These are phyloP conservation scores for Leishmania aethiopica DNA, from an alignment of 208 protist genomes.

Conservation along the genomic window DNA sequence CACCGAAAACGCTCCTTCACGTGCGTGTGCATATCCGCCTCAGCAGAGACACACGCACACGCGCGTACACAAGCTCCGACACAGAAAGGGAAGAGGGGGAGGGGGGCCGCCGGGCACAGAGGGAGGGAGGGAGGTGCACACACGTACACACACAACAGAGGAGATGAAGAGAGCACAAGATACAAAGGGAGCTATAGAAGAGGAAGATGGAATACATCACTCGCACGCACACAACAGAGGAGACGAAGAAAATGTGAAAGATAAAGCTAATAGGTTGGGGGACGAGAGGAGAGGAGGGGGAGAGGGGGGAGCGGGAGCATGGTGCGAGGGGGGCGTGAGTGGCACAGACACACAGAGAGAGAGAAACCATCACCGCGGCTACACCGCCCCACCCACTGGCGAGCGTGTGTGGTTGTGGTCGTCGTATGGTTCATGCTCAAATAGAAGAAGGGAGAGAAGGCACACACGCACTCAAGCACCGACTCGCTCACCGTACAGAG, in stretches of 20 bases:
- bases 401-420: neutral
- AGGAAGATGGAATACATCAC: neutral
- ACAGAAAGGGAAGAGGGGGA: neutral
- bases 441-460: neutral
- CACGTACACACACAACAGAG: neutral
- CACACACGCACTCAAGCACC: neutral
- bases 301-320: neutral
- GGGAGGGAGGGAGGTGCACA: neutral
- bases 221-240: conserved; percentile 11
- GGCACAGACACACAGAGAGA: neutral
- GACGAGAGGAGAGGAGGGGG: neutral
- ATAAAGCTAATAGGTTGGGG: neutral
- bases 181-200: neutral
- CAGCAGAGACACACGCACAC: neutral
- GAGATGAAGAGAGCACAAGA: neutral
- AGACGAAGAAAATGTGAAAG: neutral
- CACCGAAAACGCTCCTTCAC: neutral
- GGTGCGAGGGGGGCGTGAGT: neutral
- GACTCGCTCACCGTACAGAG: neutral
- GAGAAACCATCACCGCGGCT: neutral
- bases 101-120: neutral
- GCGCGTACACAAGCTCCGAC: neutral
- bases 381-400: neutral
- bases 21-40: too few relatives aligned
- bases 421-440: neutral